Percentiles rank a stretch among this genome's conserved stretches.
Conservation (phyloP, 2,329 filamentous ascomycete species). For the Myotisia sp. region DNA sequence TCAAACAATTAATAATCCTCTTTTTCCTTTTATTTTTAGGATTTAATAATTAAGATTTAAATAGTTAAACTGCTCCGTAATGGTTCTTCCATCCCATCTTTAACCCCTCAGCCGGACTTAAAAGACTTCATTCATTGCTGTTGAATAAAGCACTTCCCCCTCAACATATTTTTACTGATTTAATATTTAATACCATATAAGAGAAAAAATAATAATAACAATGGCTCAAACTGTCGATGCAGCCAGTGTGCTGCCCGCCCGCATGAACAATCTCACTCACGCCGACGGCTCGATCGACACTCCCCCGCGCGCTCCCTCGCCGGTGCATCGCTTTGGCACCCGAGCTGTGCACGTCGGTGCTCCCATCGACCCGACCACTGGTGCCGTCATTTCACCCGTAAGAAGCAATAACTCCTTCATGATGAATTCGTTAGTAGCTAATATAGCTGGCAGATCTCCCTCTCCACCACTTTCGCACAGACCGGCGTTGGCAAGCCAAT, state of each 20-base stretch:
- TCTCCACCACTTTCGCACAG: constrained; percentile 95
- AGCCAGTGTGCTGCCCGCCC: constrained; percentile 7
- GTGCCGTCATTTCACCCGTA: constrained; percentile 82
- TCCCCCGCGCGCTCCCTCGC: constrained; percentile 57
- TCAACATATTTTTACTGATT: no score
- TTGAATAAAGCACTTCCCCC: no score
- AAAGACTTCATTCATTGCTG: no score
- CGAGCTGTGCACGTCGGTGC: constrained; percentile 88
- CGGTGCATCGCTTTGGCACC: constrained; percentile 73
- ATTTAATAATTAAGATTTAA: no score
- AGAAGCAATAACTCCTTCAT: not conserved
- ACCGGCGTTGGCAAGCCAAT: constrained; percentile 72
- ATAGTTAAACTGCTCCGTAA: no score
- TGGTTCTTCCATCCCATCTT: no score
- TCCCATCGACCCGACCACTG: constrained; percentile 78
- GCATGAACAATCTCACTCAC: constrained; percentile 3
- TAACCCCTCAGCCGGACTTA: no score
- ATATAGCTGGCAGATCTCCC: constrained; percentile 50
- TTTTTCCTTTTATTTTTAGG: no score
- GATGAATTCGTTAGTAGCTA: not conserved
- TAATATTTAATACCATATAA: no score
- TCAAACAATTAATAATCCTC: no score
- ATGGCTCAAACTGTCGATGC: constrained; percentile 2
- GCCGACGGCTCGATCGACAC: constrained; percentile 54
- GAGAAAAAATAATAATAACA: no score